Base-by-base conservation (phyloP, 2,329 filamentous ascomycete species). In the Graphiopsis chlorocephala region DNA sequence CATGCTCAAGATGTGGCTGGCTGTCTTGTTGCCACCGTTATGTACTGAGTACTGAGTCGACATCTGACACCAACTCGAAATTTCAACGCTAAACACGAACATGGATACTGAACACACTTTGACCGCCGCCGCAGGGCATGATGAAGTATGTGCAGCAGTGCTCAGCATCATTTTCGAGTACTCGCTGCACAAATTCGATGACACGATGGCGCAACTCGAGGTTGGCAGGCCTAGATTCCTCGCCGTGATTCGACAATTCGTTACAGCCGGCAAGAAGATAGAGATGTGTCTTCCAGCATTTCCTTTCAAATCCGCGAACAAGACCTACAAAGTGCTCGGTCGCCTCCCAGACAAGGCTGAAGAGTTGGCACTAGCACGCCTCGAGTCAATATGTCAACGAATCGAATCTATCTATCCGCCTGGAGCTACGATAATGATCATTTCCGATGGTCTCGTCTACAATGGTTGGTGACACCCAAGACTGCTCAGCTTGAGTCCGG, bases 201-300 rank as follows among this genome's bases (percentile, higher is more conserved):
- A 48, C 25, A 64, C 63, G 11, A 35, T 59, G 63, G 63, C 47
- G 35, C 55, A 60, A 45, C 63, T 64, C 14, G 48, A 47, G 15
- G 23, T 53, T 26, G 55, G 63, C 42, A 60, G 52, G 29, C 55
- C 63, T 11, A 64, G 52, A 45, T 64, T 64, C 38, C 42, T 58
- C 29, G 33, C 63, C 20, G 55, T 64, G 38, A 64, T 64, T 45
- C 28, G 38, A 33, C 33, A 55, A 8, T 64, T 64, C 26, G 55
- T 64, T 4, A 28, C n/a, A n/a, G 20, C 28, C 20, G 53, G 23
- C 25, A 29, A 28, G 10, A 25, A 20, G 20, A 29, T 57, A 15
- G 35, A 47, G 7, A 67, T 68, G 65, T 68, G 67, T 45, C 52
- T 68, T n/a, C 67, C 67, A 26, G 67, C 67, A 17, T 68, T 68